A percentile compares a stretch with the other conserved stretches of the same genome.
Conservation (phyloP, 176 grass and related monocot genomes). For the Echinochloa phyllopogon region DNA sequence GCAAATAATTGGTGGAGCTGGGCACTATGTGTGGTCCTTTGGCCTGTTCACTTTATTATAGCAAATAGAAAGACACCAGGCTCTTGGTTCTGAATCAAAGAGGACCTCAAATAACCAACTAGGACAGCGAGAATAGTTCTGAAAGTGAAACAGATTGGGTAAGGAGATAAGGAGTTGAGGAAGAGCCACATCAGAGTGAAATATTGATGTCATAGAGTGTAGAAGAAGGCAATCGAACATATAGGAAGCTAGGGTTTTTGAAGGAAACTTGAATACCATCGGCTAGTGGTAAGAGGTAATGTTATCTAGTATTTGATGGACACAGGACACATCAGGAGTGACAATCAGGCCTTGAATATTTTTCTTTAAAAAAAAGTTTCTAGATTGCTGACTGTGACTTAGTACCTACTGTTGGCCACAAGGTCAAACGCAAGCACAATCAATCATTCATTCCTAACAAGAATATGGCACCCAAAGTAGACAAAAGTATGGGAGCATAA, state of each 20-base stretch:
- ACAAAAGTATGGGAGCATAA: background rate
- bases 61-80: background rate
- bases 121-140: background rate
- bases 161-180: background rate
- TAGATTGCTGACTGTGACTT: conserved; percentile 14
- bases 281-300: conserved; percentile 16
- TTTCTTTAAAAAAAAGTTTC: background rate
- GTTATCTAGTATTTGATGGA: conserved; percentile 22
- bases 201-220: background rate
- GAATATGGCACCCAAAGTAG: background rate
- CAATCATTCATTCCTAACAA: conserved; percentile 4
- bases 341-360: background rate
- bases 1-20: conserved; percentile 15
- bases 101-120: background rate
- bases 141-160: background rate
- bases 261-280: background rate
- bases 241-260: background rate
- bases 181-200: background rate
- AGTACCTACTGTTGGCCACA: conserved; percentile 20
- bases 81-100: background rate
- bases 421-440: background rate
- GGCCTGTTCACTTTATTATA: background rate
- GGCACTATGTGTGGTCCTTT: conserved; percentile 18
- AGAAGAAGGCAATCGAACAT: conserved; percentile 18
- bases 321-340: background rate